Conservation (phyloP, 306 rosid species). For the apple (Malus domestica) region ASM211411v1 NC_041798.1:39376001-39376500, state of each 20-base stretch:
- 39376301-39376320: neutral
- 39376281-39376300: neutral
- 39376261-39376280: neutral
- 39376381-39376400: neutral
- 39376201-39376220: slow-evolving; percentile 1
- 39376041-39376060: slow-evolving; percentile 10
- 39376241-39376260: neutral
- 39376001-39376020: slow-evolving; percentile 40
- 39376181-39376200: slow-evolving; percentile 20
- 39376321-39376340: neutral
- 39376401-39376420: neutral
- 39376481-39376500: neutral
- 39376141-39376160: neutral
- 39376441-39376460: neutral
- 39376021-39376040: slow-evolving; percentile 33
- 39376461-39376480: neutral
- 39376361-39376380: too few species aligned
- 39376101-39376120: too few species aligned
- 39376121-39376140: neutral
- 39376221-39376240: slow-evolving; percentile 8
- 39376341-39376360: neutral
- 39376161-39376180: neutral
- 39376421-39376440: neutral
- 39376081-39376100: neutral
- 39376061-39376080: neutral